Evolutionary conservation across 148 eudicot species (phyloP), one percentile per base, ranked within the genome.

Genomic region (Bassia scoparia): DNA sequence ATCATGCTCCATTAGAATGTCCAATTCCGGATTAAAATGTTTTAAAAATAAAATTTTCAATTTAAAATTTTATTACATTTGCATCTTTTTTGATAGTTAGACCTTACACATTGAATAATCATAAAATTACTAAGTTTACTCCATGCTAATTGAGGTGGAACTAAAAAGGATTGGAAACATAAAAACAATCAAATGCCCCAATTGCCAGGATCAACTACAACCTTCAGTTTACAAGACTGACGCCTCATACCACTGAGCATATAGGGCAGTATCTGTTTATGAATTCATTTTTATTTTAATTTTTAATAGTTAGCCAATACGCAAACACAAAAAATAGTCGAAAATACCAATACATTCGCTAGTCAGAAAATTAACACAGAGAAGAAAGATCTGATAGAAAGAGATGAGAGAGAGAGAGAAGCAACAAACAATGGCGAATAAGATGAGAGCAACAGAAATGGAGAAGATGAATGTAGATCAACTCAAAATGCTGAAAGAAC

Each of bases 381-480:
- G 29, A 13, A 16, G 30, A n/a, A 48, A 34, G 13, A 55, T 33
- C 5, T 18, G n/a, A 14, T 5, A 9, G 14, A 14, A 8, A 26
- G 20, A 21, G 27, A 23, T 24, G 12, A 55, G 38, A 59, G 44
- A 65, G 9, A 10, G 24, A 31, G 49, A 35, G 53, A 50, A 43
- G 30, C 33, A 60, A 69, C n/a, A n/a, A n/a, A n/a, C 3, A 69
- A 74, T 75, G 82, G 78, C 76, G 67, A 52, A 30, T 15, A 53
- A 41, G 69, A 71, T 60, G 24, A 38, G 76, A 17, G 67, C 79
- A 18, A 67, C 84, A 37, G 98, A 87, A 83, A 72, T 93, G 73
- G 97, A 93, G 78, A 91, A 86, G 73, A 69, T 93, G 88, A 87
- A 85, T 66, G 72, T 91, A 2, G 98, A 94, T n/a, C 98, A 94